These are phyloP conservation scores for Apiotrichum domesticum DNA, from an alignment of 1,284 basidiomycete species.

Conservation along the genomic window DNA sequence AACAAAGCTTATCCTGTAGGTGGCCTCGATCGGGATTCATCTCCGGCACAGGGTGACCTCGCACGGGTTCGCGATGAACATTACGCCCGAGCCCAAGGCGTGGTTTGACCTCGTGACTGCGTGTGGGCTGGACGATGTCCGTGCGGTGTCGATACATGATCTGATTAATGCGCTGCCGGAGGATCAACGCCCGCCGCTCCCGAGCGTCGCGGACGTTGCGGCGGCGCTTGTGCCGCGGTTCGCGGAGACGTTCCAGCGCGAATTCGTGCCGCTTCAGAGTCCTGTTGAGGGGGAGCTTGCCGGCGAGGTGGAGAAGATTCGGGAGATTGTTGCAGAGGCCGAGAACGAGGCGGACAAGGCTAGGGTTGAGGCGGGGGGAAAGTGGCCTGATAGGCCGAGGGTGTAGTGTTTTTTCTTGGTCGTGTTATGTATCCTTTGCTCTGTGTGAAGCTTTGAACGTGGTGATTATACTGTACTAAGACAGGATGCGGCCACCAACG, in stretches of 20 bases:
- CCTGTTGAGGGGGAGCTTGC: background rate
- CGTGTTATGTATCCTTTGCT: no score
- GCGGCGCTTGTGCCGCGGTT: conserved; percentile 36
- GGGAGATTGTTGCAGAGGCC: conserved; percentile 22
- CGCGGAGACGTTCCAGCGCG: conserved; percentile 30
- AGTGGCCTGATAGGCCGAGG: conserved; percentile 19
- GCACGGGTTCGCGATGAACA: conserved; percentile 92
- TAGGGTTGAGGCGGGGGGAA: conserved; percentile 21
- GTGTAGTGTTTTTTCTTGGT: background rate
- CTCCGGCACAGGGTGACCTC: conserved; percentile 87
- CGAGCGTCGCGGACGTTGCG: conserved; percentile 26
- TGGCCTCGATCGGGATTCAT: conserved; percentile 94
- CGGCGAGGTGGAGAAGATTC: conserved; percentile 23
- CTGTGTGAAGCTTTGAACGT: no score
- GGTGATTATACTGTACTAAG: no score
- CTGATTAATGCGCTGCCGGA: conserved; percentile 15
- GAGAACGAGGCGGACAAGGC: conserved; percentile 26
- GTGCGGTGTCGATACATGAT: conserved; percentile 52
- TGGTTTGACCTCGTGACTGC: conserved; percentile 90
- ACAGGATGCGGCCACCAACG: no score
- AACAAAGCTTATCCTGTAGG: conserved; percentile 56
- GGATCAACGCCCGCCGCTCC: conserved; percentile 4
- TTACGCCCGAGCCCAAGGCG: conserved; percentile 66
- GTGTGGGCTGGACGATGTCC: conserved; percentile 84
- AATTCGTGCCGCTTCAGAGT: conserved; percentile 21